Percentiles rank a stretch among this genome's conserved stretches.
phyloP scores from a whole-genome alignment of 306 rosid genomes.

The Cicer bijugum region DNA sequence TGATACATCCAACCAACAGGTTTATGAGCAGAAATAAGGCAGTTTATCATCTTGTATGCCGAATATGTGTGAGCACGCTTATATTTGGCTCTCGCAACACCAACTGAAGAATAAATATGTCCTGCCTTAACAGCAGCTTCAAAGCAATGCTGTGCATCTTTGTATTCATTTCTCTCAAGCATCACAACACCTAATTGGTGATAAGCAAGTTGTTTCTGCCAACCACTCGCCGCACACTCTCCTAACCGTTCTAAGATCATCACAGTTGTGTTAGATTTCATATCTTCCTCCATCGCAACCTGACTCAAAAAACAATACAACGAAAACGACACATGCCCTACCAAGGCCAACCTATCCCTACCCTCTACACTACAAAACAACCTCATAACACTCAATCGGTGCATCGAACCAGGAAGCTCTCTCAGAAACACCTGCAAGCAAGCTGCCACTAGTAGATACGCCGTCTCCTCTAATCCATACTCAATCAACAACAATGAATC shows the following conservation, averaged over 20 bases:
- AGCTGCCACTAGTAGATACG: conserved; percentile 77
- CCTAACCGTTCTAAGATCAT: conserved; percentile 82
- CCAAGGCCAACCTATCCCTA: conserved; percentile 61
- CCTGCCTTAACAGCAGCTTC: conserved; percentile 71
- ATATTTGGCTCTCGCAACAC: conserved; percentile 79
- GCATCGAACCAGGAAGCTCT: conserved; percentile 73
- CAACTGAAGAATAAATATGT: conserved; percentile 78
- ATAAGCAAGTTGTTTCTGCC: conserved; percentile 81
- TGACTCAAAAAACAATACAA: conserved; percentile 79
- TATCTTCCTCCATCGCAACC: conserved; percentile 81
- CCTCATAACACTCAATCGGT: conserved; percentile 53
- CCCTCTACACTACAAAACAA: conserved; percentile 74
- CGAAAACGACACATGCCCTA: conserved; percentile 70
- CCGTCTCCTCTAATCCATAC: conserved; percentile 78
- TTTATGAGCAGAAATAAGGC: conserved; percentile 63
- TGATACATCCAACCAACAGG: conserved; percentile 96
- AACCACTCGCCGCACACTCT: conserved; percentile 67
- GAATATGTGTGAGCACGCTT: conserved; percentile 78
- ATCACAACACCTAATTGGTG: conserved; percentile 80
- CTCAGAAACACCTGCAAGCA: conserved; percentile 86
- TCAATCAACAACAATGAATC: conserved; percentile 66
- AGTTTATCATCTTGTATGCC: conserved; percentile 74
- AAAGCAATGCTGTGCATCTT: conserved; percentile 78
- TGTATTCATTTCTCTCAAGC: conserved; percentile 79
- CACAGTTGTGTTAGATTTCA: conserved; percentile 74